Evolutionary conservation across 768 basidiomycete genomes (phyloP), one percentile per base, ranked within the genome.

Genomic region (Wakefieldia striispora): DNA sequence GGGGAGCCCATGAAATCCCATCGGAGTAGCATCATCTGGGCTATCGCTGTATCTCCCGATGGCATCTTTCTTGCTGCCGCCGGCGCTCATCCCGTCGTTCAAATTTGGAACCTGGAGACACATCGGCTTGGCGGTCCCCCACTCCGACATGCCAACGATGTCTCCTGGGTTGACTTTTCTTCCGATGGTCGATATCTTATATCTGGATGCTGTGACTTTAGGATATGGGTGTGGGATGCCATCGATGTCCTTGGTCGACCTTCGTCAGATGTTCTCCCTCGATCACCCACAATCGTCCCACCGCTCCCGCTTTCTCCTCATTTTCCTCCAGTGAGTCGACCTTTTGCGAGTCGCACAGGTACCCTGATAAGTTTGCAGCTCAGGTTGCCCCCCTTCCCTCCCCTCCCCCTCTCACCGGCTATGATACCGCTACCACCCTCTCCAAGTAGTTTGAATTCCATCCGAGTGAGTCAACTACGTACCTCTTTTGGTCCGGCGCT

Each of bases 131-230:
- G 53, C 17, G 55, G 57, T 23, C 55, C 53, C 1, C 55, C 43
- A 26, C 65, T 65, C 40, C 60, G 56, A 21, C 64, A 65, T 31
- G 54, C 63, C 44, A 60, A 68, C 23, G 61, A 60, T 14, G 65
- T 68, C 24, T 57, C 57, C n/a, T 69, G 64, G 35, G 63, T 67
- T 11, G 61, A 63, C n/a, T 69, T 69, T 40, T 68, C 66, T 19
- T 36, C 42, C 19, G 61, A 69, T 17, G 66, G 67, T 11, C 60
- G 63, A 0, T 60, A 57, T 29, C 60, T 64, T 43, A 52, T 59
- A 12, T 55, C 57, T 23, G 63, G 63, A 3, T 64, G 63, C 16
- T 65, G 63, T 38, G 63, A 64, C 37, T 64, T 64, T 42, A 52
- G 60, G 34, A 56, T 65, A 55, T 65, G 63, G 63, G 7, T 65